Base-by-base conservation (phyloP, 441 rosid species). In the Syzygium malaccense region DNA sequence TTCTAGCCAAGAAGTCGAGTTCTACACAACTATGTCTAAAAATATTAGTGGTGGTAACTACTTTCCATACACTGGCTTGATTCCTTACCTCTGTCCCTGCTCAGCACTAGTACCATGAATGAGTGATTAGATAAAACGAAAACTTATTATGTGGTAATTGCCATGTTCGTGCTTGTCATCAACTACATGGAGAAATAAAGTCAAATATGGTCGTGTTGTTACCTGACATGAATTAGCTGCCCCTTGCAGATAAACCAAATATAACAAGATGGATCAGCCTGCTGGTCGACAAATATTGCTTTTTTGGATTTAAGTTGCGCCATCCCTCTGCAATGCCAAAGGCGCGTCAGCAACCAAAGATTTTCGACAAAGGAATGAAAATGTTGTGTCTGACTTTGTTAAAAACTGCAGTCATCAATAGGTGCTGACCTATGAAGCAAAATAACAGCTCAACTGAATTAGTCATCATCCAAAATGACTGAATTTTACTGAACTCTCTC, bases 231-330 rank as follows among this genome's bases (percentile, higher is more conserved):
- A 78, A 89, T 86, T 60, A 89, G 37, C 8, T 25, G 86, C 14
- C 88, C 80, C 49, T 80, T 33, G 79, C 90, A 89, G 86, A 80
- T 54, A 23, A 86, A 89, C 90, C 90, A 89, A 41, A 89, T 57
- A 26, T 79, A 80, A 53, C 90, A 89, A 30, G 88, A 89, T 48
- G 33, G 88, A 87, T 89, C 79, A 1, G 88, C 90, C 33, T 86
- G 88, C 60, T 55, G 86, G 33, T 86, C 57, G 56, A 89, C 90
- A 23, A 57, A 89, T 33, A 32, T 79, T 32, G 90, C 90, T 79
- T 86, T 89, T 5, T 41, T 51, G 53, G 90, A 89, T 58, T 0
- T 4, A 4, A 86, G 86, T 56, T 80, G 88, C 4, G 62, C 28
- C 90, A 89, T 86, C 0, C 86, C 87, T 78, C 90, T 89, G 86